Conservation (phyloP, 2,329 filamentous ascomycete species). For the Pseudogymnoascus verrucosus region DNA sequence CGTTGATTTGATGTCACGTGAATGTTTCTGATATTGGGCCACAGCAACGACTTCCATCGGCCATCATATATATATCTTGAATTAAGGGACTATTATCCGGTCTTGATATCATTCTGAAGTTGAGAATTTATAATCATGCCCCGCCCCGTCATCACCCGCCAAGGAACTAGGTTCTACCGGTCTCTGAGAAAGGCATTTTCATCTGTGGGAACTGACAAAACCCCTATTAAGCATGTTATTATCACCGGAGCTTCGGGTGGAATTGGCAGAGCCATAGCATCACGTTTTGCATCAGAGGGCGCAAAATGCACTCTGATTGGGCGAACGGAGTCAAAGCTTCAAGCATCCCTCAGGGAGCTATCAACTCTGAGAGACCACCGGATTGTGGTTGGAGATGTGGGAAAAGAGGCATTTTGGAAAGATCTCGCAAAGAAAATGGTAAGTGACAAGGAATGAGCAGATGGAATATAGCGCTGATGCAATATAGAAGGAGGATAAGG, state of each 20-base stretch:
- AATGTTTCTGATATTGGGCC: constrained; percentile 5
- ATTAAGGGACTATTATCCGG: neutral
- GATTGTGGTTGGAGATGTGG: constrained; percentile 25
- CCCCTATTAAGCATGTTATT: constrained; percentile 33
- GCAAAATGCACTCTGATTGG: constrained; percentile 54
- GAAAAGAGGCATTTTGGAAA: constrained; percentile 22
- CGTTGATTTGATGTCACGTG: neutral
- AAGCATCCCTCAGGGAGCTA: constrained; percentile 57
- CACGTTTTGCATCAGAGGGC: constrained; percentile 55
- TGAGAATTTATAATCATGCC: neutral
- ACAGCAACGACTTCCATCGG: neutral
- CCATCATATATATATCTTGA: neutral
- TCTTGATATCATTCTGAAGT: neutral
- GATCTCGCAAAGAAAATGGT: constrained; percentile 17
- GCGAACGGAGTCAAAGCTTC: constrained; percentile 49
- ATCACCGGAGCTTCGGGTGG: constrained; percentile 64
- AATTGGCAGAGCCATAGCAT: constrained; percentile 61
- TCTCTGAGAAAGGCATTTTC: neutral
- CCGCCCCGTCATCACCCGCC: neutral
- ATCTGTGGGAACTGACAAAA: neutral
- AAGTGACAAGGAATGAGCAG: constrained; percentile 9
- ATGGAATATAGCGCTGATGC: neutral
- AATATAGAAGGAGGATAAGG: constrained; percentile 11
- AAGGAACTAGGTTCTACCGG: neutral
- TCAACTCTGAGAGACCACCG: constrained; percentile 12